phyloP scores from a whole-genome alignment of 2,329 filamentous ascomycete species.

The Mycosphaerelloides madeirae region DNA sequence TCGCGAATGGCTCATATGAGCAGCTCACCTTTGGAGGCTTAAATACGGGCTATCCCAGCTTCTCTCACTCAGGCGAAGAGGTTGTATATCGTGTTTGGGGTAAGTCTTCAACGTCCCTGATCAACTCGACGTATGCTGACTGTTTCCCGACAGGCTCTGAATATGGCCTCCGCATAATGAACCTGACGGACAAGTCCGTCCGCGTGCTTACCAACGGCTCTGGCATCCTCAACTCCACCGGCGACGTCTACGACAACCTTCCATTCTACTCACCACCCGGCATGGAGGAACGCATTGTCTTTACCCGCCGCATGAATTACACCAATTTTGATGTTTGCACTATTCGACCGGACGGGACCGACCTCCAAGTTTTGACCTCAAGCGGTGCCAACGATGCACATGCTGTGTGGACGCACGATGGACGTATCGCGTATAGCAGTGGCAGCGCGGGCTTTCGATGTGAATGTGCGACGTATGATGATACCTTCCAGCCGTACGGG shows the following conservation, averaged over 20 bases:
- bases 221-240: not conserved
- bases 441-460: slow-evolving; percentile 10
- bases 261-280: slow-evolving; percentile 10
- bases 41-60: slow-evolving; percentile 11
- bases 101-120: too few species aligned
- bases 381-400: slow-evolving; percentile 14
- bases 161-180: slow-evolving; percentile 8
- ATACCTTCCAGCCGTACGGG: slow-evolving; percentile 12
- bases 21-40: slow-evolving; percentile 9
- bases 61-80: slow-evolving; percentile 6
- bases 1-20: slow-evolving; percentile 5
- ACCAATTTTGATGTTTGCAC: slow-evolving; percentile 14
- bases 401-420: slow-evolving; percentile 6
- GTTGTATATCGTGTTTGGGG: slow-evolving; percentile 11
- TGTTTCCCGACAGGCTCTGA: not conserved
- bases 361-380: slow-evolving; percentile 9
- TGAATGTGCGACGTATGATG: slow-evolving; percentile 11
- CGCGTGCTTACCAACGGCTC: slow-evolving; percentile 8
- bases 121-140: too few species aligned
- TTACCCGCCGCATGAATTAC: slow-evolving; percentile 11
- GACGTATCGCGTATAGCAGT: slow-evolving; percentile 6
- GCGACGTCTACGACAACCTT: slow-evolving; percentile 7
- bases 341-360: slow-evolving; percentile 10
- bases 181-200: slow-evolving; percentile 7
- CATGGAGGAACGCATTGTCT: slow-evolving; percentile 4